Percentiles rank a stretch among this genome's conserved stretches.
phyloP scores from a whole-genome alignment of 495 filamentous ascomycete genomes.

The Neurospora sublineolata region DNA sequence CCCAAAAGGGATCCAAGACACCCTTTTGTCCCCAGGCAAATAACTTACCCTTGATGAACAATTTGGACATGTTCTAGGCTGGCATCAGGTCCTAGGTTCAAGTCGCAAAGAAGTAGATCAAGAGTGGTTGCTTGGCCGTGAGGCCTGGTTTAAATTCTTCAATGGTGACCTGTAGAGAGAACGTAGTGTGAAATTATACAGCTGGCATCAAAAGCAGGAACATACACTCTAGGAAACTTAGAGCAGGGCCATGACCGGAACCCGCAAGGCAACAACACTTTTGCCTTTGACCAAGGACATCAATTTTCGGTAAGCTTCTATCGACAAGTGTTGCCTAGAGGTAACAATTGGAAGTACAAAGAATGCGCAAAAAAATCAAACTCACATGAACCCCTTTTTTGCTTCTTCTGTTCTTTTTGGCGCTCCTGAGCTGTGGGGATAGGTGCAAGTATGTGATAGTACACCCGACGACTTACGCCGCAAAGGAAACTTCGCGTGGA shows the following conservation, averaged over 20 bases:
- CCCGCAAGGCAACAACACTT: not conserved
- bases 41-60: not conserved
- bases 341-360: not conserved
- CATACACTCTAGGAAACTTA: not conserved
- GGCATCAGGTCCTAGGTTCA: not conserved
- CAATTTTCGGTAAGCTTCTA: not conserved
- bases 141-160: not conserved
- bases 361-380: not conserved
- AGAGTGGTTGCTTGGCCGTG: not conserved
- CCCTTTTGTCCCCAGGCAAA: not conserved
- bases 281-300: not conserved
- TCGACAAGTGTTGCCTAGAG: not conserved
- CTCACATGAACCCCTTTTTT: slow-evolving; percentile 1
- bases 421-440: not conserved
- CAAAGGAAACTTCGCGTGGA: not conserved
- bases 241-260: not conserved
- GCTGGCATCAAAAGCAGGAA: not conserved
- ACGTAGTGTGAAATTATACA: not conserved
- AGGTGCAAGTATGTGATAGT: not conserved
- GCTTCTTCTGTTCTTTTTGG: not conserved
- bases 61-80: not conserved
- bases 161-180: not conserved
- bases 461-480: not conserved
- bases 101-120: not conserved
- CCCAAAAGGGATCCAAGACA: not conserved